Percentiles rank a stretch among this genome's conserved stretches.
phyloP scores from a whole-genome alignment of 148 eudicot species.

The Camellia sinensis region DNA sequence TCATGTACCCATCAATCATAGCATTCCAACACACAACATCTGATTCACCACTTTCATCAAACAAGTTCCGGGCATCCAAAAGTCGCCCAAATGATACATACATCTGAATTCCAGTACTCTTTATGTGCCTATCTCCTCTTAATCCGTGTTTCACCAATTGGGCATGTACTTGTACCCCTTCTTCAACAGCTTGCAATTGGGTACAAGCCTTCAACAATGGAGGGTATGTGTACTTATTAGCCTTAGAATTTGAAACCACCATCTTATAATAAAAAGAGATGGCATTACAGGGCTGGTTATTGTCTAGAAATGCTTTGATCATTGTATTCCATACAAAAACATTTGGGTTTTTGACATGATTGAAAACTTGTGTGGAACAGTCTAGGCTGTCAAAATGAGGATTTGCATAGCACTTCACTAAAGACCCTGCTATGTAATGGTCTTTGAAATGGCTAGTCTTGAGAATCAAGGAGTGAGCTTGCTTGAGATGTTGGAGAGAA shows the following conservation, averaged over 20 bases:
- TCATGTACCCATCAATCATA: conserved; percentile 42
- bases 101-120: conserved; percentile 36
- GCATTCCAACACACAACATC: conserved; percentile 42
- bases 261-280: conserved; percentile 9
- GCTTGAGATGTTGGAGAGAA: conserved; percentile 34
- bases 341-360: conserved; percentile 28
- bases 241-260: conserved; percentile 23
- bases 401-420: conserved; percentile 28
- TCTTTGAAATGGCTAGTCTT: conserved; percentile 31
- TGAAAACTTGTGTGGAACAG: conserved; percentile 15
- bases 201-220: conserved; percentile 37
- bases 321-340: conserved; percentile 38
- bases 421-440: conserved; percentile 35
- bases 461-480: conserved; percentile 33
- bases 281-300: conserved; percentile 20
- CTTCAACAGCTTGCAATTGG: conserved; percentile 14
- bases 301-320: conserved; percentile 32
- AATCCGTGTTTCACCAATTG: conserved; percentile 33
- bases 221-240: conserved; percentile 39
- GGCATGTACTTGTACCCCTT: conserved; percentile 31
- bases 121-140: conserved; percentile 22
- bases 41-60: conserved; percentile 19
- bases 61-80: conserved; percentile 23
- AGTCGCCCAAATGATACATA: conserved; percentile 26
- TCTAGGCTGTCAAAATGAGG: conserved; percentile 19